phyloP scores from a whole-genome alignment of 768 basidiomycete species.

The Dictyophora rubrovolvata region DNA sequence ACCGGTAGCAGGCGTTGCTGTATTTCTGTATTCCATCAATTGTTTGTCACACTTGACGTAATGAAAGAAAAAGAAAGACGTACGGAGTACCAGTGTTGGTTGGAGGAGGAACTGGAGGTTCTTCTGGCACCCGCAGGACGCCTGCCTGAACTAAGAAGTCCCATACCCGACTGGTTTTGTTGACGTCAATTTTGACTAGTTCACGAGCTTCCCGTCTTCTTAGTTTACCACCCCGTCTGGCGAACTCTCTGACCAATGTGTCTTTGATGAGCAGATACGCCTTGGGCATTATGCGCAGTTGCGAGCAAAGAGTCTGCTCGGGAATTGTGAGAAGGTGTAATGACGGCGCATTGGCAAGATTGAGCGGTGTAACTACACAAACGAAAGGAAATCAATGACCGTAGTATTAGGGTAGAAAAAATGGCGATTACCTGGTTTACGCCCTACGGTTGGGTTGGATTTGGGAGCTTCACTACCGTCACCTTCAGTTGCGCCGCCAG shows the following conservation, averaged over 20 bases:
- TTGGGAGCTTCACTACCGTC: constrained; percentile 8
- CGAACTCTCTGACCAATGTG: constrained; percentile 87
- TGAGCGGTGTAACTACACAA: constrained; percentile 52
- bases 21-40: not conserved
- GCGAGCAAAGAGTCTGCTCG: constrained; percentile 83
- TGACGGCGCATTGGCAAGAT: constrained; percentile 82
- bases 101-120: not conserved
- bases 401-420: not conserved
- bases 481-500: not conserved
- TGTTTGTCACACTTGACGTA: not conserved
- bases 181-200: constrained; percentile 86
- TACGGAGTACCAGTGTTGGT: not conserved
- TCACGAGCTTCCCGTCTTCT: constrained; percentile 82
- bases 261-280: constrained; percentile 96
- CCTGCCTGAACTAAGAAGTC: constrained; percentile 86
- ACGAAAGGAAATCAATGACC: not conserved
- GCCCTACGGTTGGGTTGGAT: not conserved
- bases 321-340: constrained; percentile 81
- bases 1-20: not conserved
- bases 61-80: not conserved
- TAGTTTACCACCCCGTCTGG: constrained; percentile 77
- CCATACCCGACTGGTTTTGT: constrained; percentile 88
- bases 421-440: constrained; percentile 1
- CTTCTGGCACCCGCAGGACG: constrained; percentile 16
- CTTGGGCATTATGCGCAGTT: constrained; percentile 84